phyloP scores from a whole-genome alignment of 1,284 basidiomycete genomes.

The Cryptococcus sp. region DNA sequence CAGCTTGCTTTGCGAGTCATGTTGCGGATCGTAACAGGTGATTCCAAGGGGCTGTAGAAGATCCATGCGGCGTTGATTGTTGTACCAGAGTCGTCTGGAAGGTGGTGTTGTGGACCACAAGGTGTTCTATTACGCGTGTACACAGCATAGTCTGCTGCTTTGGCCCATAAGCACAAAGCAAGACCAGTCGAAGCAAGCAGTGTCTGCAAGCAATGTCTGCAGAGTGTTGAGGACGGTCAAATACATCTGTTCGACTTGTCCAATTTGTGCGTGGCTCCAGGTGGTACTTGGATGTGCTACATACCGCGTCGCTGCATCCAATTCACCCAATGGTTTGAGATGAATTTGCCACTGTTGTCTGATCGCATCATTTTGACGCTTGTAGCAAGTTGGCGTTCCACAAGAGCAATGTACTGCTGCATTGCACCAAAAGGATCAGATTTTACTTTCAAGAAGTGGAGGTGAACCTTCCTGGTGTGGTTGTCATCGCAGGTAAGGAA shows the following conservation, averaged over 20 bases:
- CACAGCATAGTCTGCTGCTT: slow-evolving; percentile 1
- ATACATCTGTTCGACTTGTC: slow-evolving; percentile 4
- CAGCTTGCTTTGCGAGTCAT: slow-evolving; percentile 1
- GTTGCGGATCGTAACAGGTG: not conserved
- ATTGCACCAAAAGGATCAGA: not conserved
- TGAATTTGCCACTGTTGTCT: slow-evolving; percentile 9
- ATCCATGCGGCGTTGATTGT: not conserved
- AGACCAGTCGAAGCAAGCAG: slow-evolving; percentile 1
- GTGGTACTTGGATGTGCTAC: slow-evolving; percentile 4
- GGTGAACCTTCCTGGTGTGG: not conserved
- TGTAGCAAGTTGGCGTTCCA: slow-evolving; percentile 5
- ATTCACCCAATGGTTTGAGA: not conserved
- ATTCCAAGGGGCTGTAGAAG: slow-evolving; percentile 6
- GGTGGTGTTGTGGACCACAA: not conserved
- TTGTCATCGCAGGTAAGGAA: not conserved
- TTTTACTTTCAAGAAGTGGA: not conserved
- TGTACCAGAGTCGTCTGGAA: slow-evolving; percentile 6
- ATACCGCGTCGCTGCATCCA: slow-evolving; percentile 1
- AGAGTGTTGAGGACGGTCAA: slow-evolving; percentile 5
- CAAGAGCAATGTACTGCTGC: slow-evolving; percentile 1
- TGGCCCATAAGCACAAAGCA: slow-evolving; percentile 1
- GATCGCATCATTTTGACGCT: slow-evolving; percentile 8
- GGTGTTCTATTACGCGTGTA: slow-evolving; percentile 4
- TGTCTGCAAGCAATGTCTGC: slow-evolving; percentile 1
- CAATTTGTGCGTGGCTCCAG: slow-evolving; percentile 10